phyloP scores from a whole-genome alignment of 495 filamentous ascomycete species.

The Hypoxylon trugodes region DNA sequence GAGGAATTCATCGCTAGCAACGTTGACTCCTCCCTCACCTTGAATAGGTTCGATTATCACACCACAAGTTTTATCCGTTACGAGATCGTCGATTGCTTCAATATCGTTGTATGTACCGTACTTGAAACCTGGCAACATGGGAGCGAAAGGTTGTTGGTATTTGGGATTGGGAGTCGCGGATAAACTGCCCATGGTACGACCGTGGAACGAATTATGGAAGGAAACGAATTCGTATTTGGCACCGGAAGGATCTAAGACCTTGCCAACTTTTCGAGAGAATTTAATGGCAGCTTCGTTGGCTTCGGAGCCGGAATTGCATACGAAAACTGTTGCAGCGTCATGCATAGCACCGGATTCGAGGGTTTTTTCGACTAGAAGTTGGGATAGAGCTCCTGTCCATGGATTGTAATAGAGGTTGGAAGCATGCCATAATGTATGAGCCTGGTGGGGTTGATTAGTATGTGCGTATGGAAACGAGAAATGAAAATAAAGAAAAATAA shows the following conservation, averaged over 20 bases:
- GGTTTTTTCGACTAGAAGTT: conserved; percentile 84
- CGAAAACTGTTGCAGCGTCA: conserved; percentile 80
- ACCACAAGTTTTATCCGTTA: conserved; percentile 87
- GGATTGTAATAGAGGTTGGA: conserved; percentile 97
- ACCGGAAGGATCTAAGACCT: conserved; percentile 72
- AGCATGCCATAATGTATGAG: conserved; percentile 82
- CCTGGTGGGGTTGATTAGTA: conserved; percentile 49
- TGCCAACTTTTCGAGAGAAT: conserved; percentile 91
- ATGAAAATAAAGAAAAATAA: background rate
- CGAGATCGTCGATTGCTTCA: conserved; percentile 69
- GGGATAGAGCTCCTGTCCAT: conserved; percentile 87
- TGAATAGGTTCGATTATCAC: conserved; percentile 99
- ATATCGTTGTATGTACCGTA: conserved; percentile 89
- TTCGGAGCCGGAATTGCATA: conserved; percentile 94
- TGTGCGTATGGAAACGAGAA: background rate
- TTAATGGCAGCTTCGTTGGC: conserved; percentile 99
- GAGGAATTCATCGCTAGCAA: conserved; percentile 83
- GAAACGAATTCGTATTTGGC: conserved; percentile 85
- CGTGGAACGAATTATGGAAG: conserved; percentile 92
- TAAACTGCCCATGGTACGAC: conserved; percentile 90
- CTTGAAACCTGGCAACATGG: conserved; percentile 93
- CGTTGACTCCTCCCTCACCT: conserved; percentile 92
- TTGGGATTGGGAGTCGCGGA: conserved; percentile 98
- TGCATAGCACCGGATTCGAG: conserved; percentile 79
- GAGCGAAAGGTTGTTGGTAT: conserved; percentile 92